Evolutionary conservation across 768 basidiomycete species (phyloP), one percentile per base, ranked within the genome.

Genomic region (Auriscalpium vulgare): DNA sequence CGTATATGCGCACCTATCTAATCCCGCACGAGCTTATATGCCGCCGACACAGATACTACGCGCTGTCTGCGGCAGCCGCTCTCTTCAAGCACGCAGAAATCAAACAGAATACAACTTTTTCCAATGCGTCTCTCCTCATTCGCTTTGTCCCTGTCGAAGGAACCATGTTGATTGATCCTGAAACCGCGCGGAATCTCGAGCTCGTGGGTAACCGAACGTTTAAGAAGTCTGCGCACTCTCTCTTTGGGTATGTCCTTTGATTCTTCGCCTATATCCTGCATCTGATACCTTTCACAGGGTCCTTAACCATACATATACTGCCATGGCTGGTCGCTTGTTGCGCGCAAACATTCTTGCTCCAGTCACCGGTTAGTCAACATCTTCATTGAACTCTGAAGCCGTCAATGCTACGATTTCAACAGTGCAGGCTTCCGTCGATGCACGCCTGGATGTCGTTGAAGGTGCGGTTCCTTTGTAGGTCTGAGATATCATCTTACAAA

Each of bases 121-220:
- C 88, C 1, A 68, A 78, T 0, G 75, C 72, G 4, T 91, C 91
- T 9, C 73, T 93, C 21, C 78, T 84, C 37, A 90, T 93, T 54
- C 77, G 82, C 19, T 94, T 88, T 64, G 74, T 81, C 1, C 82
- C 88, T 2, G 84, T 89, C 0, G 90, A 95, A 66, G 95, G 95
- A 0, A 95, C 91, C 0, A 90, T 97, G 88, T 80, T 97, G 79
- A 88, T 99, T 60, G 97, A 98, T 65, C 78, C 84, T 0, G 94
- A 94, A 58, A 93, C 89, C 0, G 90, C 84, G 3, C 80, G 81
- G 44, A 94, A 95, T 67, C 78, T 99, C 7, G 97, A 99, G 66
- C 76, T 99, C 2, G 87, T 95, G 14, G 81, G 76, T 9, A 98
- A 95, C 66, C 78, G 83, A 64, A 67, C 82, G 5, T 72, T 72